phyloP scores from a whole-genome alignment of 2,329 filamentous ascomycete genomes.

The Ceratocystis alfenasii region DNA sequence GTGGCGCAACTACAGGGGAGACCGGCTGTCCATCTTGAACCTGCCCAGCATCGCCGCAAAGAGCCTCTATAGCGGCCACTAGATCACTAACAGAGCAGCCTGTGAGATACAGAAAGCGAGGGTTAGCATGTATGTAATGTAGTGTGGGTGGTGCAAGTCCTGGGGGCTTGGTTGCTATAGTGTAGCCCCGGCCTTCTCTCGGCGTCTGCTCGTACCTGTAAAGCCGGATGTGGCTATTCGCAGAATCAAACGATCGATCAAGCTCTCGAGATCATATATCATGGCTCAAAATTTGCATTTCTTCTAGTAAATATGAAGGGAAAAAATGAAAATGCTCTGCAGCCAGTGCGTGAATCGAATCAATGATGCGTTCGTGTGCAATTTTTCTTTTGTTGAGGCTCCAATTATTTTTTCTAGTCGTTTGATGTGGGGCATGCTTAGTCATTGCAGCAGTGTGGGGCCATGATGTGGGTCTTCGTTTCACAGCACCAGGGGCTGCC shows the following conservation, averaged over 20 bases:
- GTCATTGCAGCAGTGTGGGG: background rate
- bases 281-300: slow-evolving; percentile 16
- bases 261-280: slow-evolving; percentile 23
- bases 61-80: slow-evolving; percentile 12
- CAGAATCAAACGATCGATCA: slow-evolving; percentile 23
- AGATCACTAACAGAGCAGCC: slow-evolving; percentile 14
- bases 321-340: slow-evolving; percentile 9
- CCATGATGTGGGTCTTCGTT: background rate
- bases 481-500: background rate
- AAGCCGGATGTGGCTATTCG: slow-evolving; percentile 23
- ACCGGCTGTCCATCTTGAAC: background rate
- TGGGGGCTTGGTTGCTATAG: background rate
- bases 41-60: background rate
- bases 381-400: background rate
- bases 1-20: background rate
- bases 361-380: slow-evolving; percentile 7
- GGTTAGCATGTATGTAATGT: background rate
- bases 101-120: background rate
- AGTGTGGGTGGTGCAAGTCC: background rate
- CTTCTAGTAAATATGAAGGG: background rate
- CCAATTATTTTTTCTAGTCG: background rate
- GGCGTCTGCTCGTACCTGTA: slow-evolving; percentile 12
- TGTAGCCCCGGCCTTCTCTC: background rate
- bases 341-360: slow-evolving; percentile 16
- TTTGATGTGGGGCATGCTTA: background rate